Evolutionary conservation across 2,329 filamentous ascomycete genomes (phyloP), one percentile per base, ranked within the genome.

Genomic region (Phoma sp.): DNA sequence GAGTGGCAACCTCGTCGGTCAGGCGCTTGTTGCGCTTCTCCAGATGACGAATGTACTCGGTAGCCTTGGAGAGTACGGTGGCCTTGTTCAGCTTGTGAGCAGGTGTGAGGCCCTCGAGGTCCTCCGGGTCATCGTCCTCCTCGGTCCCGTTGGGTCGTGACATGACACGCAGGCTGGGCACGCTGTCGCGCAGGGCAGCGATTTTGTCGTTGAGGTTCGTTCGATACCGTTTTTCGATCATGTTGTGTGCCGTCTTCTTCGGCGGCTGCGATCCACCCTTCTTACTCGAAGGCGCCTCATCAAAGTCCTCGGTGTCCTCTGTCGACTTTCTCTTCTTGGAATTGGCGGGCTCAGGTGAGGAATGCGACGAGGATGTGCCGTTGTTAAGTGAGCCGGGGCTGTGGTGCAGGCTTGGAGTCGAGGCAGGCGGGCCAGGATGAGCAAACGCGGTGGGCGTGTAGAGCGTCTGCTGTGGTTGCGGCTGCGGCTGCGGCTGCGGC

Each of bases 131-230:
- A 63, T 94, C 91, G 56, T 88, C 88, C 60, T 91, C 88, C 67
- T 89, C 88, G 35, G 86, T 88, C 12, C 69, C 70, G 31, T 76
- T 74, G 6, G 73, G 70, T 12, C 77, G 87, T 81, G 87, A 87
- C 85, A 93, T 91, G 65, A 92, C 90, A 43, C 93, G 87, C 53
- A 98, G 80, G 74, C 91, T 96, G 2, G 94, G 94, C 13, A 98
- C 92, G 70, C 92, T 96, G 74, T 97, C 92, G 65, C 93, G 85
- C 58, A 98, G 80, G 55, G 93, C 92, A 40, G 92, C 90, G 67
- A 98, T 98, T 80, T 98, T 98, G 73, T 97, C 94, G 71, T 98
- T 98, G 53, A 98, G 82, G 70, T 98, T 98, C 49, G 91, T 96
- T 67, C 94, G 88, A 76, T 98, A 98, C 63, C 94, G 83, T 82